Percentiles rank a stretch among this genome's conserved stretches.
These are phyloP conservation scores for Tolypocladium ovalisporum DNA, from an alignment of 2,329 filamentous ascomycete genomes.

Conservation along the genomic window DNA sequence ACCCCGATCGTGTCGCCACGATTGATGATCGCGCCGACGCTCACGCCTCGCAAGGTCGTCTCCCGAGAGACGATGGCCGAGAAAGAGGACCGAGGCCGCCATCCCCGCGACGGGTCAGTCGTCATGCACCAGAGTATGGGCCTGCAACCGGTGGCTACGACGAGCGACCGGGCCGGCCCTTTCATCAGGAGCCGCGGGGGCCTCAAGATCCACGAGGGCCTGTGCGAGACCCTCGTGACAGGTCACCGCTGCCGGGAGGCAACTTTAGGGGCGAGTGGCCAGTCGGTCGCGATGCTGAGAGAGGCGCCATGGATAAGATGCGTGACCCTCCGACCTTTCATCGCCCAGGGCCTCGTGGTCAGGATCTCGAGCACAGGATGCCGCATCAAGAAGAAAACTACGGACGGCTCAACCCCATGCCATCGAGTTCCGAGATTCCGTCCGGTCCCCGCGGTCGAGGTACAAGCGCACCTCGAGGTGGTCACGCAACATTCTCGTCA, in stretches of 20 bases:
- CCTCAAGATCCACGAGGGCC: slow-evolving; percentile 17
- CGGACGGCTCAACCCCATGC: slow-evolving; percentile 46
- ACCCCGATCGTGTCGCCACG: slow-evolving; percentile 35
- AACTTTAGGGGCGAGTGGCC: slow-evolving; percentile 22
- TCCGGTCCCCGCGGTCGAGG: slow-evolving; percentile 46
- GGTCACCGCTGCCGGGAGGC: slow-evolving; percentile 16
- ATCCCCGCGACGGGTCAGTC: slow-evolving; percentile 36
- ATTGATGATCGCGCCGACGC: slow-evolving; percentile 27
- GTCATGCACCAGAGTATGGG: slow-evolving; percentile 17
- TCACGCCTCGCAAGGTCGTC: slow-evolving; percentile 18
- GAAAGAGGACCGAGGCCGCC: slow-evolving; percentile 29
- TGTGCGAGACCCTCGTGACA: slow-evolving; percentile 20
- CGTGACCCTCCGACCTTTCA: slow-evolving; percentile 29
- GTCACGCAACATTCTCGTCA: slow-evolving; percentile 20
- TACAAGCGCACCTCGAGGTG: slow-evolving; percentile 27
- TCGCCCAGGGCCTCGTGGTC: slow-evolving; percentile 21
- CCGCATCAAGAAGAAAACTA: slow-evolving; percentile 51
- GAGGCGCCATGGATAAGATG: slow-evolving; percentile 22
- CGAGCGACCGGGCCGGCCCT: slow-evolving; percentile 33
- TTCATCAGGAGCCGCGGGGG: slow-evolving; percentile 21
- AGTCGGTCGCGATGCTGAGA: slow-evolving; percentile 27
- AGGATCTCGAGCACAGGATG: slow-evolving; percentile 38
- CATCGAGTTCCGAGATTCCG: slow-evolving; percentile 35
- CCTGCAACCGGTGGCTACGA: slow-evolving; percentile 29
- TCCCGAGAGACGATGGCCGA: slow-evolving; percentile 31